Evolutionary conservation across 805 yeast species (phyloP), one percentile per base, ranked within the genome.

Genomic region (Dipodascus geniculatus): DNA sequence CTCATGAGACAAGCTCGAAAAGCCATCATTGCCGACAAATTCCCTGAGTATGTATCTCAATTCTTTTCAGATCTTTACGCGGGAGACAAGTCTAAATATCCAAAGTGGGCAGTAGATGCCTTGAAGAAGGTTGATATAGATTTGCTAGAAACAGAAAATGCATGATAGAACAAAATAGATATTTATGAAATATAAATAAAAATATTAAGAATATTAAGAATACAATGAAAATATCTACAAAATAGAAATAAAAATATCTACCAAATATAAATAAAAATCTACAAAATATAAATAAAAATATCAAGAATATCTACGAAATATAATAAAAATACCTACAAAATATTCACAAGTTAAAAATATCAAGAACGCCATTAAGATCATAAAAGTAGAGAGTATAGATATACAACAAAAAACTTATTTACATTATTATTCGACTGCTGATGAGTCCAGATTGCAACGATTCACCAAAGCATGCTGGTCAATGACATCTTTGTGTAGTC

Each of bases 81-180:
- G 20, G 73, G 71, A 2, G 65, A 68, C 23, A 51, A 52, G 38
- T 42, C 55, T 4, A 58, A 62, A 44, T 72, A 69, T 50, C 76
- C 76, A 1, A 51, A 56, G 44, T 73, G 76, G 76, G 77, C 77
- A 0, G 59, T 68, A 2, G 69, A 68, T n/a, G 76, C 77, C 0
- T 57, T 73, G 31, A 54, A 55, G 3, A 53, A 51, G 0, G 77
- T 73, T 6, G 64, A 68, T 50, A 68, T 72, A 28, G 65, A 65
- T 42, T 47, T 70, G 42, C 53, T 63, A 44, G 63, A 20, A 33
- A n/a, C n/a, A n/a, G n/a, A n/a, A n/a, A n/a, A 31, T 31, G 38
- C 38, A 31, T 11, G 38, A 31, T 16, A 16, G 38, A 11, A 11
- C 38, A 31, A 16, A 16, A 31, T 16, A 31, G 38, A 31, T 31